These are phyloP conservation scores for Hansfordia pulvinata DNA, from an alignment of 2,329 filamentous ascomycete genomes.

Conservation along the genomic window DNA sequence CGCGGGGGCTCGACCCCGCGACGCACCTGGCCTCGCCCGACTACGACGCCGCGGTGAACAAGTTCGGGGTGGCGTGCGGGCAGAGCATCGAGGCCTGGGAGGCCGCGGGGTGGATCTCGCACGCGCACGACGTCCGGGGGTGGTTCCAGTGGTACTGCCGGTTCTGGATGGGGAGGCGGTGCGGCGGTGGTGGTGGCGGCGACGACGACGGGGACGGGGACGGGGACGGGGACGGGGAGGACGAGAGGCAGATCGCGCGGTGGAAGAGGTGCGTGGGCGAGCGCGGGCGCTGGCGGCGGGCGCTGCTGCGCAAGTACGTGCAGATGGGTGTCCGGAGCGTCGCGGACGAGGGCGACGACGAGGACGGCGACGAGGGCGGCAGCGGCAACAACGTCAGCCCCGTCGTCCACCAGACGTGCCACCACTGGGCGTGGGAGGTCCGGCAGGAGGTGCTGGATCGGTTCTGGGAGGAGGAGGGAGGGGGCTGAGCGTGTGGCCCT, in stretches of 20 bases:
- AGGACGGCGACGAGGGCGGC: conserved; percentile 17
- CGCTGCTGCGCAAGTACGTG: conserved; percentile 36
- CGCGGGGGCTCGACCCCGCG: conserved; percentile 20
- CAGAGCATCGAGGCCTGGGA: conserved; percentile 43
- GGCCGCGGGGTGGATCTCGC: conserved; percentile 38
- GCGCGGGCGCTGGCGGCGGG: conserved; percentile 34
- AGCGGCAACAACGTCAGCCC: conserved; percentile 28
- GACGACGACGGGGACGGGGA: too few relatives aligned
- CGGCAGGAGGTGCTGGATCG: conserved; percentile 33
- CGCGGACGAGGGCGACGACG: conserved; percentile 29
- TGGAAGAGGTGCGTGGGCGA: conserved; percentile 39
- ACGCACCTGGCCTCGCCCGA: conserved; percentile 22
- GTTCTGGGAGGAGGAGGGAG: conserved; percentile 22
- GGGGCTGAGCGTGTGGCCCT: too few relatives aligned
- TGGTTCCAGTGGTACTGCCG: conserved; percentile 45
- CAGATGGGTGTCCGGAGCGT: conserved; percentile 24
- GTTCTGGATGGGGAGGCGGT: conserved; percentile 34
- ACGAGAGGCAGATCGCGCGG: conserved; percentile 33
- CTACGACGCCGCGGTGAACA: conserved; percentile 35
- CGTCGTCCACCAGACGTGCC: conserved; percentile 41
- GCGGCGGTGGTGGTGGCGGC: too few relatives aligned
- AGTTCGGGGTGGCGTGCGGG: conserved; percentile 35
- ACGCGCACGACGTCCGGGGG: conserved; percentile 34
- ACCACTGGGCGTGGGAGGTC: conserved; percentile 40
- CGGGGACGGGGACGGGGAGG: too few relatives aligned